Conservation (phyloP, 108 stramenopile species). For the Nitzschia putrida region DNA sequence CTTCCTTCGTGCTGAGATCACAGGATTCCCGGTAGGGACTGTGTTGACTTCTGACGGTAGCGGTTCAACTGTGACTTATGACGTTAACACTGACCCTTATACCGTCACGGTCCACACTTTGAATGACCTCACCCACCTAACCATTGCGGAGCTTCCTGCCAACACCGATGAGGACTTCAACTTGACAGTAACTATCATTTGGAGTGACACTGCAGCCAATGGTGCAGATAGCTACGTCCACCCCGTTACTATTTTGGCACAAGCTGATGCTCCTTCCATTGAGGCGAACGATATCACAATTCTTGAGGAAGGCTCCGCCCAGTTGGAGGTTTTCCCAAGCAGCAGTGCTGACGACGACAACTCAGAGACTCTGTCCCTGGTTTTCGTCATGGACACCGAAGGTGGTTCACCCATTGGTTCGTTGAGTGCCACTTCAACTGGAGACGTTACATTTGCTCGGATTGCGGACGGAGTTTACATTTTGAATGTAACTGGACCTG, state of each 20-base stretch:
- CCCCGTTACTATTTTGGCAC: background rate
- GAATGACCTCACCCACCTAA: background rate
- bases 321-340: background rate
- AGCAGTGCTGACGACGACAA: constrained; percentile 17
- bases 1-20: background rate
- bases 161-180: background rate
- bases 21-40: background rate
- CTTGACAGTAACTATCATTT: constrained; percentile 1
- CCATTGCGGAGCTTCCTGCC: background rate
- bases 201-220: background rate
- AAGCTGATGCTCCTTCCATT: constrained; percentile 2
- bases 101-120: background rate
- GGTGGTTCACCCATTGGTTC: constrained; percentile 1
- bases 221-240: constrained; percentile 5
- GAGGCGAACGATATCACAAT: background rate
- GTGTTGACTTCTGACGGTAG: background rate
- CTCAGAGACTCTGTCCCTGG: constrained; percentile 16
- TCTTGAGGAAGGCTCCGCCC: constrained; percentile 1
- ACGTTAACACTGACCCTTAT: background rate
- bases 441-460: background rate
- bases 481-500: background rate
- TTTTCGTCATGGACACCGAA: background rate
- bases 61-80: background rate
- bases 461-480: constrained; percentile 6
- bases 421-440: background rate